Evolutionary conservation across 257 asterid genomes (phyloP).

Genomic region (Euphrasia confusa): DNA sequence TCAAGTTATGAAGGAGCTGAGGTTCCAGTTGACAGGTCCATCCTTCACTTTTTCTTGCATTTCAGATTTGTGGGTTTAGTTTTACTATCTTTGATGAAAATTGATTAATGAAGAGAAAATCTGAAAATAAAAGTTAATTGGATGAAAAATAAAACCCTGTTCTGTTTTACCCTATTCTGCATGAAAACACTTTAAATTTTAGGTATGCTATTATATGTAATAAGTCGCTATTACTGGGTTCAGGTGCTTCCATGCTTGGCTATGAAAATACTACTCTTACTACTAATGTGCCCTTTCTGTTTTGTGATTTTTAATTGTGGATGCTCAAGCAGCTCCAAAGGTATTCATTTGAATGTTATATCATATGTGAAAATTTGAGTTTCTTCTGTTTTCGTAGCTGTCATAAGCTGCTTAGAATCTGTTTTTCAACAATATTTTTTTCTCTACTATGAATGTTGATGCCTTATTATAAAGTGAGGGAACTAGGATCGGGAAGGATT

Average conservation of each 20-base stretch:
- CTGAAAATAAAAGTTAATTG: too few relatives aligned
- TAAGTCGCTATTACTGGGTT: background rate
- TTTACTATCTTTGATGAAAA: conserved; percentile 15
- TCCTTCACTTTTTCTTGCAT: conserved; percentile 19
- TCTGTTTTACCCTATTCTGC: conserved; percentile 2
- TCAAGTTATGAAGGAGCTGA: conserved; percentile 94
- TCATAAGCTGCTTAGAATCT: conserved; percentile 1
- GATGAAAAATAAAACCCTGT: background rate
- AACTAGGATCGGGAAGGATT: too few relatives aligned
- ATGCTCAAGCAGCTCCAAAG: conserved; percentile 11
- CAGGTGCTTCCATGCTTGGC: background rate
- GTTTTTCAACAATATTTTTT: too few relatives aligned
- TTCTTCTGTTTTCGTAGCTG: conserved; percentile 9
- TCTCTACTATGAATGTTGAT: too few relatives aligned
- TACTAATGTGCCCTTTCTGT: background rate
- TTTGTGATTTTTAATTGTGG: background rate
- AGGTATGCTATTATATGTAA: background rate
- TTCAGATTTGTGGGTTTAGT: conserved; percentile 2
- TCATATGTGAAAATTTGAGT: conserved; percentile 7
- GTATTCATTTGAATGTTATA: background rate
- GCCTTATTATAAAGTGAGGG: too few relatives aligned
- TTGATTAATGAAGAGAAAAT: too few relatives aligned
- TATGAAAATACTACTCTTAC: background rate
- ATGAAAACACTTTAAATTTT: background rate
- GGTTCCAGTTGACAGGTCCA: conserved; percentile 66